These are phyloP conservation scores for Oryza nivara DNA, from an alignment of 176 grass and related monocot genomes.

Conservation along the genomic window DNA sequence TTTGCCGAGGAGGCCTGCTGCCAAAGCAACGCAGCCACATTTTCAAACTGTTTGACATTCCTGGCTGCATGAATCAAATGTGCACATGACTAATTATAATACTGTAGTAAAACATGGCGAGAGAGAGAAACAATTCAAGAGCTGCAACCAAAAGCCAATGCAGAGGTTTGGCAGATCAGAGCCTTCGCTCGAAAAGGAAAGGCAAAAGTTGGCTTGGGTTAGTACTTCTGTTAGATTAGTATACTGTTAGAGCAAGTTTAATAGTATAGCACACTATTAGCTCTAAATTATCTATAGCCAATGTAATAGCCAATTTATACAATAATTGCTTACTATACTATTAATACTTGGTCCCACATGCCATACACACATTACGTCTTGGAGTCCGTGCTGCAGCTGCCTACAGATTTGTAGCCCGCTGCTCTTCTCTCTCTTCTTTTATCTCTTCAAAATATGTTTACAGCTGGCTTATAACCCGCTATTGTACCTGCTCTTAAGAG, in stretches of 20 bases:
- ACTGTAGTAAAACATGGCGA: conserved; percentile 18
- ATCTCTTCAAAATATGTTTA: too few species aligned
- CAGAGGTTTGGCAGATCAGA: conserved; percentile 36
- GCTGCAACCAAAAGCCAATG: conserved; percentile 25
- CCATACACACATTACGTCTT: too few species aligned
- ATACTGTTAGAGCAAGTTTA: background rate
- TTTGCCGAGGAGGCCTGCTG: conserved; percentile 41
- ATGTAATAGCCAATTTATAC: too few species aligned
- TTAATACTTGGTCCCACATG: too few species aligned
- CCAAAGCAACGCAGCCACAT: conserved; percentile 39
- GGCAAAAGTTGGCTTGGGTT: background rate
- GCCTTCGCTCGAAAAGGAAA: conserved; percentile 17
- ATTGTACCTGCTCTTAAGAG: too few species aligned
- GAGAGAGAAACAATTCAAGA: conserved; percentile 43
- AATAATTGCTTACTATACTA: too few species aligned
- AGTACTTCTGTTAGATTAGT: conserved; percentile 9
- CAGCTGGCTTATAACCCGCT: too few species aligned
- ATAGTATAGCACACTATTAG: too few species aligned
- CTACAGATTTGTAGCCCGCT: too few species aligned
- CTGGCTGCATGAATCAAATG: conserved; percentile 24
- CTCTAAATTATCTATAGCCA: too few species aligned
- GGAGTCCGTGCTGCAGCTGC: too few species aligned
- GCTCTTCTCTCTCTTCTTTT: too few species aligned
- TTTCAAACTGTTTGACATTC: conserved; percentile 47
- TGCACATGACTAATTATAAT: background rate